These are phyloP conservation scores for Bauhinia variegata DNA, from an alignment of 306 rosid species.

Conservation along the genomic window DNA sequence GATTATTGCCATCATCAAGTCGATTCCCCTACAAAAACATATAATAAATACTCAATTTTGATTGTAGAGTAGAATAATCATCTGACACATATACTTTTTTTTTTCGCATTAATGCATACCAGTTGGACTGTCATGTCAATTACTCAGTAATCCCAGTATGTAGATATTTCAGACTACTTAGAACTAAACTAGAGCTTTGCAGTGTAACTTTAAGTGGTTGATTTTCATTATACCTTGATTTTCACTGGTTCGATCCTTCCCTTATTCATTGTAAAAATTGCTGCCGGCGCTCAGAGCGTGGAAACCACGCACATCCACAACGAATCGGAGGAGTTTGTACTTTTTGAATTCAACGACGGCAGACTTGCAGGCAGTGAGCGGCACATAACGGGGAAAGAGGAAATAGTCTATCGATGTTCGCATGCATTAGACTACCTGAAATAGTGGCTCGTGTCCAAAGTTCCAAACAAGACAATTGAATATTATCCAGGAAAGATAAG, in stretches of 20 bases:
- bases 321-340: background rate
- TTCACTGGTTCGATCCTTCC: conserved; percentile 38
- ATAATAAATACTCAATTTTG: conserved; percentile 28
- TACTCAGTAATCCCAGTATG: background rate
- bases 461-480: too few relatives aligned
- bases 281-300: background rate
- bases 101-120: background rate
- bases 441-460: too few relatives aligned
- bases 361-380: conserved; percentile 12
- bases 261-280: conserved; percentile 34
- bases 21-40: conserved; percentile 43
- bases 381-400: background rate
- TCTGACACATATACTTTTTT: conserved; percentile 11
- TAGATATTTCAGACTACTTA: background rate
- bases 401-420: too few relatives aligned
- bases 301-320: background rate
- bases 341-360: background rate
- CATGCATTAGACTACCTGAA: too few relatives aligned
- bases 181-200: background rate
- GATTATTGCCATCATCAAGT: conserved; percentile 40
- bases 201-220: background rate
- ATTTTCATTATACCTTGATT: conserved; percentile 41
- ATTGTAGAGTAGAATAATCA: background rate
- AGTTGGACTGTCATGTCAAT: background rate
- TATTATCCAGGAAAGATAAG: too few relatives aligned